Evolutionary conservation across 1,139 yeast species (phyloP), one percentile per base, ranked within the genome.

Genomic region (Scheffersomyces quercinus): DNA sequence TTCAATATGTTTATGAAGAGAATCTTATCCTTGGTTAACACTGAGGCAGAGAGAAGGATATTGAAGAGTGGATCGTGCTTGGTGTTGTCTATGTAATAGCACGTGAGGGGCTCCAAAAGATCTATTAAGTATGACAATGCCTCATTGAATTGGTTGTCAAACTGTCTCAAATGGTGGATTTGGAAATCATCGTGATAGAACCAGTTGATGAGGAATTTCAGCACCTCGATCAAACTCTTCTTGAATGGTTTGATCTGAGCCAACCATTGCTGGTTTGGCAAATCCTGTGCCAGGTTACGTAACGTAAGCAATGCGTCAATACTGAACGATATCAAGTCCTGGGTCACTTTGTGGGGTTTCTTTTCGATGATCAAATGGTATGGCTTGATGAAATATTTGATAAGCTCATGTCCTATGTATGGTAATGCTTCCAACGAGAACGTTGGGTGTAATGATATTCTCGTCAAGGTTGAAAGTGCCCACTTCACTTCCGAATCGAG

Each of bases 221-320:
- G 67, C n/a, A 83, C 73, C 39, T 64, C 80, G 41, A 60, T 60
- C 34, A 70, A 65, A 37, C 71, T 70, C 44, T 73, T 73, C 55
- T 79, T 81, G 38, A 84, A 73, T 29, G 62, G 60, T 39, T 64
- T 68, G 42, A 77, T 70, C 51, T 81, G 77, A 0, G 95, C 87
- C 48, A 93, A 67, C 64, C 84, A 77, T 60, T 87, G 91, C 35
- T 96, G 95, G 55, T 89, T 88, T 36, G 79, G 84, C 12, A 88
- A 79, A 58, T 89, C 97, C 59, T 93, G 95, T 2, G 87, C 79
- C 44, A 88, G 70, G 62, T 93, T 93, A 56, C 98, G 75, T 44
- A 93, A 69, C 16, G 88, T 77, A 44, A 93, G 72, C 41, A 86
- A 73, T 2, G 88, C 75, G 57, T 86, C 90, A 41, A 84, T 70